phyloP scores from a whole-genome alignment of 495 filamentous ascomycete species.

The Bryoglossum gracile region DNA sequence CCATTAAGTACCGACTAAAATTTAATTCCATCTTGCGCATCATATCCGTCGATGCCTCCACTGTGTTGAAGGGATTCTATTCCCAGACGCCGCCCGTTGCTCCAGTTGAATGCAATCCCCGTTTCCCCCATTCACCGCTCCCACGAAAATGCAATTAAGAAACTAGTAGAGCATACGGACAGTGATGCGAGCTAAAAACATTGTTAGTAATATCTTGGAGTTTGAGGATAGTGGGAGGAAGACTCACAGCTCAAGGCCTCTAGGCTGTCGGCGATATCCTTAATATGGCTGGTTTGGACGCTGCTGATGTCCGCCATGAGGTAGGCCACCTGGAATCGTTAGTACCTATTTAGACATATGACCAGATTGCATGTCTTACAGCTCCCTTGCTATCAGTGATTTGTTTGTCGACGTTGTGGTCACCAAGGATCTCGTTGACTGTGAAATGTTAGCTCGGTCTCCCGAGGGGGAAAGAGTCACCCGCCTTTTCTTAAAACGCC shows the following conservation, averaged over 20 bases:
- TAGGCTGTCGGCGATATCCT: slow-evolving; percentile 73
- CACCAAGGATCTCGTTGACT: slow-evolving; percentile 88
- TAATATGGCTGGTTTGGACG: slow-evolving; percentile 72
- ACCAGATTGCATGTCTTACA: slow-evolving; percentile 39
- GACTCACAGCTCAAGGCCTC: slow-evolving; percentile 73
- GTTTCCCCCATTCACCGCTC: not conserved
- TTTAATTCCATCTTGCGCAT: no score
- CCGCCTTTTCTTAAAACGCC: slow-evolving; percentile 81
- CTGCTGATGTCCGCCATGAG: slow-evolving; percentile 96
- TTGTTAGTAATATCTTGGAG: slow-evolving; percentile 73
- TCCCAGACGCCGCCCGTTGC: slow-evolving; percentile 11
- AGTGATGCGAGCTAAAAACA: slow-evolving; percentile 75
- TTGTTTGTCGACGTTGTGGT: slow-evolving; percentile 98
- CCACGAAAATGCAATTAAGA: no score
- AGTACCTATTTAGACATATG: not conserved
- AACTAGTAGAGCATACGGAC: slow-evolving; percentile 80
- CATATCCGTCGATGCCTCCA: not conserved
- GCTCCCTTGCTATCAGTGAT: slow-evolving; percentile 93
- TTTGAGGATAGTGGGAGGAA: slow-evolving; percentile 77
- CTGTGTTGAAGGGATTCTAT: slow-evolving; percentile 22
- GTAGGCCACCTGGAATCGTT: slow-evolving; percentile 62
- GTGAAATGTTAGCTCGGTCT: slow-evolving; percentile 9
- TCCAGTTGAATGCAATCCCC: slow-evolving; percentile 24
- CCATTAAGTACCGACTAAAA: no score
- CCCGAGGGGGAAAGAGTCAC: slow-evolving; percentile 9